phyloP scores from a whole-genome alignment of 148 eudicot genomes.

The Camellia granthamiana region DNA sequence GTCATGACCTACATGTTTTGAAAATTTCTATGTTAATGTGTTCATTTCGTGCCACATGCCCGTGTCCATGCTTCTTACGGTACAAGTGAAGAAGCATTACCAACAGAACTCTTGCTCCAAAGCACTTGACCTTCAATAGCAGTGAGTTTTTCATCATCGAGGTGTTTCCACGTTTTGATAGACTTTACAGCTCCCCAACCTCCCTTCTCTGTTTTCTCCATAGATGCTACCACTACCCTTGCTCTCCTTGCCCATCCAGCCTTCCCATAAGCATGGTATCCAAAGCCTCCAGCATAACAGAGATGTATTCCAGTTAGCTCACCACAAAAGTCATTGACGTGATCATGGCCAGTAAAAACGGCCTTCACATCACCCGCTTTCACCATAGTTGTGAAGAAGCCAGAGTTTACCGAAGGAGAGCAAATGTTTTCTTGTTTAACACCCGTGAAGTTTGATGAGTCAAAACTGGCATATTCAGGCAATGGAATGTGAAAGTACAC shows the following conservation, averaged over 20 bases:
- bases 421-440: constrained; percentile 79
- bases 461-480: constrained; percentile 71
- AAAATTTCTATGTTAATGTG: no score
- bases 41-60: no score
- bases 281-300: constrained; percentile 93
- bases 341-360: constrained; percentile 87
- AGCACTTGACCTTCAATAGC: constrained; percentile 63
- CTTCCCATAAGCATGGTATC: constrained; percentile 94
- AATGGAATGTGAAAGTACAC: constrained; percentile 90
- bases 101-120: constrained; percentile 57
- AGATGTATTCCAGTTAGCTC: constrained; percentile 61
- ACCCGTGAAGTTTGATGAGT: constrained; percentile 70
- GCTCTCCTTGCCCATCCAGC: constrained; percentile 94
- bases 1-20: no score
- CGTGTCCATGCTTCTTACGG: neutral
- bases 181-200: constrained; percentile 73
- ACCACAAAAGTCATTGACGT: constrained; percentile 89
- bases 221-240: constrained; percentile 64
- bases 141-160: constrained; percentile 65
- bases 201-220: constrained; percentile 59
- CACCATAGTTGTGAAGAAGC: constrained; percentile 75
- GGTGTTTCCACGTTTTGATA: constrained; percentile 85
- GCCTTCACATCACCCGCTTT: constrained; percentile 84
- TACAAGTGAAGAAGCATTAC: constrained; percentile 26
- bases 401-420: constrained; percentile 73